Evolutionary conservation across 1,139 yeast genomes (phyloP), one percentile per base, ranked within the genome.

Genomic region (Geotrichum europaeum): DNA sequence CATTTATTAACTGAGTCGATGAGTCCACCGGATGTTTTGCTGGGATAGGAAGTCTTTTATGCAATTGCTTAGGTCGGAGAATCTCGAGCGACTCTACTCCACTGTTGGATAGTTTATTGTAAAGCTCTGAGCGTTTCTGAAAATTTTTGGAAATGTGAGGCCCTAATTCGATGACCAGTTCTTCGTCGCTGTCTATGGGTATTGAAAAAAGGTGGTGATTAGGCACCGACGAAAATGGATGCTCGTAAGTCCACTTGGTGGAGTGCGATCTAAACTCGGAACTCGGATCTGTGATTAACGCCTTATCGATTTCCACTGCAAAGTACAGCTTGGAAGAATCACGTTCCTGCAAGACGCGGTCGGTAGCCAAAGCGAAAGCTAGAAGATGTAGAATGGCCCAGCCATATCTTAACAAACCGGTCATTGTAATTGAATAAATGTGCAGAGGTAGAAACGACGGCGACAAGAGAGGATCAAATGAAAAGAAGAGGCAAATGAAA

Each of bases 161-260:
- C 7, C 58, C 60, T 25, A 53, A 40, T 12, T 54, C 60, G 22
- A 40, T 15, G 9, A 32, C 30, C 43, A 58, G 28, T 9, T 54
- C 57, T 20, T 18, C 59, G 1, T 60, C 62, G 22, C 54, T 51
- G 10, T 59, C 60, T 36, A 66, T 68, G 5, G 69, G 66, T 4
- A 68, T 64, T 1, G 76, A 73, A 60, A 73, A 73, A 3, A 74
- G 63, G 60, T 72, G 71, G 55, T 72, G 74, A 63, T 72, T 63
- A n/a, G 64, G 61, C n/a, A 74, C 59, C 15, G 69, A 62, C 24
- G 71, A 73, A 13, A 74, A 49, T 5, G 70, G 69, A 57, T 71
- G 73, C 60, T 74, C 76, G 55, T 68, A 72, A 25, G 63, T 56
- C 70, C 75, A 72, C 7, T 28, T 34, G 13, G 50, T 22, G 10